These are phyloP conservation scores for Sphagnum fallax DNA, from an alignment of 228 moss, liverwort and hornwort species.

Conservation along the genomic window DNA sequence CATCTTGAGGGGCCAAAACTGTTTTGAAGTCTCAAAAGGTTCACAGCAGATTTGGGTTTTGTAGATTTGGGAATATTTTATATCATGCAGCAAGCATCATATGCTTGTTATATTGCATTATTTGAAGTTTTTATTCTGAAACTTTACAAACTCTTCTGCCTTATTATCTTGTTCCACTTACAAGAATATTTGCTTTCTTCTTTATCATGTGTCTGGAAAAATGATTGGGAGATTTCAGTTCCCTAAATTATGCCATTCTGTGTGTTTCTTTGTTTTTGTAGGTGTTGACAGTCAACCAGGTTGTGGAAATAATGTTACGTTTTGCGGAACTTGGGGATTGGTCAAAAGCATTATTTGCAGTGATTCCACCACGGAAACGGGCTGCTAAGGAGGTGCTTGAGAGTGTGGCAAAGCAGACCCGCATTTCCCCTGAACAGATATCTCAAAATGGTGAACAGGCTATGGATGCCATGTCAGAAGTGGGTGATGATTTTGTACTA, in stretches of 20 bases:
- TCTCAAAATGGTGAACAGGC: conserved; percentile 28
- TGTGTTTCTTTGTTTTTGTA: conserved; percentile 15
- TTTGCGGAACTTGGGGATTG: conserved; percentile 72
- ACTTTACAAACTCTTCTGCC: too few species aligned
- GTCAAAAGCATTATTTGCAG: conserved; percentile 55
- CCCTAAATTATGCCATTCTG: background rate
- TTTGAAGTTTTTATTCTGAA: background rate
- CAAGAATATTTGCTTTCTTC: too few species aligned
- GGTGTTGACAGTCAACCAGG: conserved; percentile 96
- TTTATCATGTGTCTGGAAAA: too few species aligned
- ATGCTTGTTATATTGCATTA: background rate
- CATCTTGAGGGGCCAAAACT: background rate
- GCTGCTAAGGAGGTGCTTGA: conserved; percentile 32
- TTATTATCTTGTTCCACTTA: too few species aligned
- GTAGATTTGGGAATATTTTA: background rate
- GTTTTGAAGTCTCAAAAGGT: background rate
- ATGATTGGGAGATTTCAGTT: too few species aligned
- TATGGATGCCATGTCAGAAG: conserved; percentile 58
- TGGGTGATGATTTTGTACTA: conserved; percentile 33
- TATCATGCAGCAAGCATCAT: background rate
- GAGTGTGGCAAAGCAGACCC: conserved; percentile 26
- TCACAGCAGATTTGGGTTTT: background rate
- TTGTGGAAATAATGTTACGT: conserved; percentile 69
- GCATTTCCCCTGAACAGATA: conserved; percentile 24
- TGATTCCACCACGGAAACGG: conserved; percentile 70